Evolutionary conservation across 2,329 filamentous ascomycete species (phyloP).

Genomic region (Aureobasidium sp.): DNA sequence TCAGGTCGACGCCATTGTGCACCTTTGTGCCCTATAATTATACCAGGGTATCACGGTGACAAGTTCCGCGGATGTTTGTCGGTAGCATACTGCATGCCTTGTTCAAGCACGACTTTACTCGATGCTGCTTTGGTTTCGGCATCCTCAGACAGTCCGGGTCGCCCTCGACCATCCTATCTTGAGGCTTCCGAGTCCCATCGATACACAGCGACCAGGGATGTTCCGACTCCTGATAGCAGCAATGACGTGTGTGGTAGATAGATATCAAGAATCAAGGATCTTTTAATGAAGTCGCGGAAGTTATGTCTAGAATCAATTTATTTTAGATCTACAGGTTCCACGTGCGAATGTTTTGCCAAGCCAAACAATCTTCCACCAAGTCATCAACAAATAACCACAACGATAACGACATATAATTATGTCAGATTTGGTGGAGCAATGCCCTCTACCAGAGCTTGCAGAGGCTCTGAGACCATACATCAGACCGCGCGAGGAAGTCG

Average conservation of each 20-base stretch:
- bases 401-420: not conserved
- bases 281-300: not conserved
- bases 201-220: not conserved
- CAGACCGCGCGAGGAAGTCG: conserved; percentile 2
- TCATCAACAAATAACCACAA: not conserved
- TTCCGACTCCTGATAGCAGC: not conserved
- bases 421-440: conserved; percentile 1
- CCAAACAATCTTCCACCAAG: conserved; percentile 1
- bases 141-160: not conserved
- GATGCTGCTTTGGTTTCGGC: not conserved
- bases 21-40: not conserved
- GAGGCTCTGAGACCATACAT: conserved; percentile 17
- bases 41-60: not conserved
- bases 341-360: conserved; percentile 3
- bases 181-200: not conserved
- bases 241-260: not conserved
- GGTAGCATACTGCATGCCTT: not conserved
- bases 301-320: not conserved
- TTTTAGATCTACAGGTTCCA: not conserved
- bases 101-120: not conserved
- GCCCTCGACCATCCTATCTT: not conserved
- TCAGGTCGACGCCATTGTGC: conserved; percentile 8
- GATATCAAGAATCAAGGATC: not conserved
- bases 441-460: conserved; percentile 16
- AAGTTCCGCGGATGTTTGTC: not conserved